Evolutionary conservation across 352 stramenopile genomes (phyloP).

Genomic region (Globisporangium spinosum): DNA sequence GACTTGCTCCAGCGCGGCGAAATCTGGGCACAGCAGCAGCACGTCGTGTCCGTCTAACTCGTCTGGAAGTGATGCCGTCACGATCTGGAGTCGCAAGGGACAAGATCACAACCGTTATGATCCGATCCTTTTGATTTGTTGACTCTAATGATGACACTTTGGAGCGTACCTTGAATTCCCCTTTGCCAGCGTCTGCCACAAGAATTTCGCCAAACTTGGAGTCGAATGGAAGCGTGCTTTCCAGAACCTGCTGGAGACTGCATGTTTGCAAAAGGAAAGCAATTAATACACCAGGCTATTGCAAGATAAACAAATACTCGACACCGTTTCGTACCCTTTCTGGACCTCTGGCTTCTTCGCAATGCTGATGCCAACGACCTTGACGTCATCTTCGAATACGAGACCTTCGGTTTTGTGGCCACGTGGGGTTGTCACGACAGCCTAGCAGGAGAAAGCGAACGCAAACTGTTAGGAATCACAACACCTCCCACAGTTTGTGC

Average conservation of each 20-base stretch:
- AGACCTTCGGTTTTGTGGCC: conserved; percentile 72
- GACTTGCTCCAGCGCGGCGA: conserved; percentile 59
- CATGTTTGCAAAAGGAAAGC: not conserved
- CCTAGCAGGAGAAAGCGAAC: conserved; percentile 25
- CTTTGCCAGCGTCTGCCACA: conserved; percentile 41
- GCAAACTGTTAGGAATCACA: not conserved
- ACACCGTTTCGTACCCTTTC: conserved; percentile 27
- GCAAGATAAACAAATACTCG: not conserved
- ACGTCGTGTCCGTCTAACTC: conserved; percentile 67
- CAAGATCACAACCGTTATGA: not conserved
- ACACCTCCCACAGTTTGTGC: not conserved
- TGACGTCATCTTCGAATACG: conserved; percentile 74
- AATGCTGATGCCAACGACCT: conserved; percentile 70
- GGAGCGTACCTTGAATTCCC: conserved; percentile 35
- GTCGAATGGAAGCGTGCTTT: conserved; percentile 60
- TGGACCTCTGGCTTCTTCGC: conserved; percentile 44
- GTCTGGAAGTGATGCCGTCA: conserved; percentile 48
- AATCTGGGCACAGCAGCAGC: conserved; percentile 61
- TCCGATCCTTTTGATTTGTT: not conserved
- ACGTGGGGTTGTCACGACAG: conserved; percentile 68
- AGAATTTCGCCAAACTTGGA: conserved; percentile 59
- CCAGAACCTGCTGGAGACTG: conserved; percentile 53
- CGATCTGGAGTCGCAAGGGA: conserved; percentile 24
- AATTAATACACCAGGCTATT: not conserved
- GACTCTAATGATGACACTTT: not conserved